Conservation (phyloP, 495 filamentous ascomycete genomes). For the Penicillium canariense region DNA sequence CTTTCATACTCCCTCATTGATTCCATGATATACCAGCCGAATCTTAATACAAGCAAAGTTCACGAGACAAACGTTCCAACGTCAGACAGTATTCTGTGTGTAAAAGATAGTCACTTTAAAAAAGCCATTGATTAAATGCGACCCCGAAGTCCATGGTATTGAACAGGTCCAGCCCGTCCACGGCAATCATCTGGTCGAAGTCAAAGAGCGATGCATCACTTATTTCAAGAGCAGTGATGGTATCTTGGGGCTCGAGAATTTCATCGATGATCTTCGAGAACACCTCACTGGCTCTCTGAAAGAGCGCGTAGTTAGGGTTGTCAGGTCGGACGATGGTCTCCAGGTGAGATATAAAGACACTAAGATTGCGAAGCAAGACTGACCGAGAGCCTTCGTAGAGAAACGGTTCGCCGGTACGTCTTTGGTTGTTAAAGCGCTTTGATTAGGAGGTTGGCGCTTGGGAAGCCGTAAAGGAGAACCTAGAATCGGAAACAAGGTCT, state of each 20-base stretch:
- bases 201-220: constrained; percentile 1
- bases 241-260: constrained; percentile 28
- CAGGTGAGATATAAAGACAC: constrained; percentile 48
- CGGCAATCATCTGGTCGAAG: constrained; percentile 20
- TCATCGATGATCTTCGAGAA: constrained; percentile 36
- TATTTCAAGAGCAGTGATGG: background rate
- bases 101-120: too few relatives aligned
- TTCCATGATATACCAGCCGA: background rate
- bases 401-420: constrained; percentile 38
- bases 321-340: constrained; percentile 25
- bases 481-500: background rate
- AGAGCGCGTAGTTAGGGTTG: constrained; percentile 25
- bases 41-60: background rate
- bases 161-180: constrained; percentile 24
- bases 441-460: constrained; percentile 39
- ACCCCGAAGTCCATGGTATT: constrained; percentile 29
- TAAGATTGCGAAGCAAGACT: constrained; percentile 57
- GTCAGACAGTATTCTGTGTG: background rate
- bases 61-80: too few relatives aligned
- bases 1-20: background rate
- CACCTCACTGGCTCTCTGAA: constrained; percentile 26
- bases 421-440: constrained; percentile 38
- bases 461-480: constrained; percentile 43
- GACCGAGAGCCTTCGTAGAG: constrained; percentile 46
- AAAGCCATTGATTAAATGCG: constrained; percentile 32